Percentiles rank a stretch among this genome's conserved stretches.
Evolutionary conservation across 371 early-diverging fungal species (phyloP).

Genomic region (Apophysomyces trapeziformis): DNA sequence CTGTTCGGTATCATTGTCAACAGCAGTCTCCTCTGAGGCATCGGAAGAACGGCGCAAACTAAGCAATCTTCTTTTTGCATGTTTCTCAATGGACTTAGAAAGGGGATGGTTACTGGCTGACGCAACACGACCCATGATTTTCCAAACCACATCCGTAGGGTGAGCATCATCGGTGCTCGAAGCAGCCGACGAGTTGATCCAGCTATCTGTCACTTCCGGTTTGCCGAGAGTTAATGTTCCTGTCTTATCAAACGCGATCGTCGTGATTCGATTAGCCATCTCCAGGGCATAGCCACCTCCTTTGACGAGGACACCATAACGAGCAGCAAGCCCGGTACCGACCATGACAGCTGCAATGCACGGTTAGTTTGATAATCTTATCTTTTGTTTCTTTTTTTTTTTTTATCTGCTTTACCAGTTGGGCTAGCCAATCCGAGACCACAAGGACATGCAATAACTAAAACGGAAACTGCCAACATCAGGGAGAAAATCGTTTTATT

Average conservation of each 20-base stretch:
- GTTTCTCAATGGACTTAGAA: constrained; percentile 47
- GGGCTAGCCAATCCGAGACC: constrained; percentile 80
- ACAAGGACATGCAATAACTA: constrained; percentile 80
- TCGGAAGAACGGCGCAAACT: neutral
- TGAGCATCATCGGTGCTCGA: constrained; percentile 9
- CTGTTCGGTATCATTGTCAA: constrained; percentile 14
- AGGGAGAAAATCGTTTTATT: constrained; percentile 43
- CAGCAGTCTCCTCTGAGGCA: constrained; percentile 6
- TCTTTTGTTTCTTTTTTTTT: neutral
- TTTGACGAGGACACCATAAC: constrained; percentile 62
- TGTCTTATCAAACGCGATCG: constrained; percentile 93
- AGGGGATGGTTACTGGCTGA: constrained; percentile 52
- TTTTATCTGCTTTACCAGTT: constrained; percentile 51
- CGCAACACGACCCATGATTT: constrained; percentile 50
- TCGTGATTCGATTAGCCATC: constrained; percentile 87
- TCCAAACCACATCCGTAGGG: constrained; percentile 35
- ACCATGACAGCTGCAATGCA: constrained; percentile 77
- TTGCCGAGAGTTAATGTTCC: constrained; percentile 80
- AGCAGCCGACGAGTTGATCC: constrained; percentile 26
- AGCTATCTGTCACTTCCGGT: constrained; percentile 54
- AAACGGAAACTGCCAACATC: constrained; percentile 61
- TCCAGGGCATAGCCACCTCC: constrained; percentile 57
- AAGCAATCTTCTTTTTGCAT: constrained; percentile 16
- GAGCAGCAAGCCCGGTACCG: constrained; percentile 88
- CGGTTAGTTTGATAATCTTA: neutral